These are phyloP conservation scores for Ceratocystiopsis minuta DNA, from an alignment of 2,329 filamentous ascomycete genomes.

Conservation along the genomic window DNA sequence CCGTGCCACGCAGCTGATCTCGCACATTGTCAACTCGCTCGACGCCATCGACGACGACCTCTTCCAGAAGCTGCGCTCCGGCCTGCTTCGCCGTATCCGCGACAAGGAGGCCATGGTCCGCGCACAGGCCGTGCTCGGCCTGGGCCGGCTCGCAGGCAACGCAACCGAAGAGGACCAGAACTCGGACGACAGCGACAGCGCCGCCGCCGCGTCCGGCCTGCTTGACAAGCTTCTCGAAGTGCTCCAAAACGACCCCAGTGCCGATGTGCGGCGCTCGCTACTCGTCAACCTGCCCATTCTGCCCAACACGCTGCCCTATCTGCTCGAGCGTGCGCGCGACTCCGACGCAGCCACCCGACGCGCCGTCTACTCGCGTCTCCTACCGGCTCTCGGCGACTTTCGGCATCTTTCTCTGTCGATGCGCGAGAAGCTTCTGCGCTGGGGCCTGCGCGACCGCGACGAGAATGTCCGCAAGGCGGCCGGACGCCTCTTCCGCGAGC, in stretches of 20 bases:
- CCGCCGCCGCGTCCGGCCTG: conserved; percentile 44
- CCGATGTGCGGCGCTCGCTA: conserved; percentile 77
- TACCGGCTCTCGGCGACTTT: conserved; percentile 86
- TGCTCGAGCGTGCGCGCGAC: conserved; percentile 82
- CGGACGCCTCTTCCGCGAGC: conserved; percentile 72
- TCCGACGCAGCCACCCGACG: conserved; percentile 69
- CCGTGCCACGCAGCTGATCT: conserved; percentile 73
- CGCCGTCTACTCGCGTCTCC: conserved; percentile 68
- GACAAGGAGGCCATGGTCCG: conserved; percentile 91
- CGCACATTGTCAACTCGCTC: conserved; percentile 81
- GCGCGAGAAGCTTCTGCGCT: conserved; percentile 85
- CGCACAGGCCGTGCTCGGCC: conserved; percentile 75
- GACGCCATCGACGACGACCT: conserved; percentile 84
- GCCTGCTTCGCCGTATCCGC: conserved; percentile 66
- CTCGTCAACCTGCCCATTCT: conserved; percentile 81
- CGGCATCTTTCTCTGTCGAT: conserved; percentile 82
- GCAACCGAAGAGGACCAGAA: conserved; percentile 53
- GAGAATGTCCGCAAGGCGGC: conserved; percentile 88
- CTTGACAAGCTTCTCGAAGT: conserved; percentile 73
- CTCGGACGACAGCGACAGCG: conserved; percentile 53
- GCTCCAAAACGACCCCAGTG: conserved; percentile 83
- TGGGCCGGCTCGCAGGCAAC: conserved; percentile 70
- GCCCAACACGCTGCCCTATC: conserved; percentile 63
- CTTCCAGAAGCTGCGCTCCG: conserved; percentile 64
- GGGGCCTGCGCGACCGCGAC: conserved; percentile 86